Base-by-base conservation (phyloP, 2,329 filamentous ascomycete species). In the Cercospora sp. region DNA sequence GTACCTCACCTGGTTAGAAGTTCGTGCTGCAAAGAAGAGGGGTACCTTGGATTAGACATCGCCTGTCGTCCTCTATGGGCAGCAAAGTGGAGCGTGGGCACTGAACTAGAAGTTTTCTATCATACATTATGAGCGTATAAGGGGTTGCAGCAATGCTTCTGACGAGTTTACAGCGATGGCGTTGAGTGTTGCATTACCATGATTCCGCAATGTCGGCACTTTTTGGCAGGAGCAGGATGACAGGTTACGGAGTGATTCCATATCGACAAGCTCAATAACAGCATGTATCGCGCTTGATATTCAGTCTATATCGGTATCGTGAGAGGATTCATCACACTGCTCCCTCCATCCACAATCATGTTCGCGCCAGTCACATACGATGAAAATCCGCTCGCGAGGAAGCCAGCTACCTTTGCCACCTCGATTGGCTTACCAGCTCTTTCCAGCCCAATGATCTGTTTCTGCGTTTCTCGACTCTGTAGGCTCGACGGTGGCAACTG, bases 291-390 rank as follows among this genome's bases (percentile, higher is more conserved):
- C 20, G 23, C 13, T 4, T 20, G 16, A n/a, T 26, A 26, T 26
- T 31, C 48, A 16, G 10, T 53, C 53, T 64, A 64, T 61, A 73
- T 68, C 20, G 77, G 77, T 28, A 78, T 69, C 12, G 74, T 77
- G 63, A 78, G 66, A 5, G 77, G 75, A 68, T 77, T 78, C 76
- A 79, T 77, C 5, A 75, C 74, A 23, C 74, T 75, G 20, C 85
- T 84, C 7, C 87, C 87, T 3, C 87, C 87, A 78, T 89, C 87
- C 13, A 89, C 87, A 13, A 88, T 83, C 72, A 89, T 77, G 74
- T 89, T 89, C 2, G 85, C 81, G 1, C 87, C 87, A 0, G 85
- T 89, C 53, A 89, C 82, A 77, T 89, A 89, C 65, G 83, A 86
- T 69, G 85, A 87, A 76, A 90, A 89, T 0, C 86, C 86, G 76